Base-by-base conservation (phyloP, 73 alveolate genomes). In the Effrenium voratum region DNA sequence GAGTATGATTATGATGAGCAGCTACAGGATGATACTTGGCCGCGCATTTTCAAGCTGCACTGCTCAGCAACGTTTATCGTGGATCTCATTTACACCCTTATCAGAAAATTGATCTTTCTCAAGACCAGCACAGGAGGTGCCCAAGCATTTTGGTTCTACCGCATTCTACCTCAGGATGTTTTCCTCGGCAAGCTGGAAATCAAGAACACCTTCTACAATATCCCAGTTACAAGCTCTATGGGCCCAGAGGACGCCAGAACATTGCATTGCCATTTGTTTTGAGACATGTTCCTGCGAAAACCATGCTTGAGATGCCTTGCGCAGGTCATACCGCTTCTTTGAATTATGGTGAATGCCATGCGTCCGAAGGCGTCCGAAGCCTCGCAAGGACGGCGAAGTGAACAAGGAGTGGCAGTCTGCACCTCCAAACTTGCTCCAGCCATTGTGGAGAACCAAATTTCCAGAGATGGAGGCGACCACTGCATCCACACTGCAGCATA, bases 381-480 rank as follows among this genome's bases (percentile, higher is more conserved):
- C 26, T 22, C 40, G 77, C 77, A 26, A 63, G 40, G 40, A 10
- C 77, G 40, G 49, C 28, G n/a, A 45, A 47, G 6, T 47, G 92
- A 87, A 66, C 50, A 90, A n/a, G 76, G 83, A 70, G 30, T 90
- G 97, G 97, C 13, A n/a, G 38, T 68, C 97, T 41, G 97, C 97
- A 3, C 97, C 97, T 6, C 88, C 97, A 5, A 76, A 68, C 66
- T 36, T 90, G 88, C 41, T 90, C 63, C 82, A 84, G 28, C 19
- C 55, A 34, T 66, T 76, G 13, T 90, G 97, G 97, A 72, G 97
- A 77, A 90, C 97, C 28, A 90, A 90, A 46, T 90, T 90, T 36
- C 97, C 97, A 32, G 97, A 90, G 46, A 90, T 90, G 97, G 97
- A 90, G 97, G 97, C 72, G 44, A 0, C 40, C 44, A 26, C n/a